These are phyloP conservation scores for Ochromonas danica DNA, from an alignment of 108 stramenopile genomes.

Conservation along the genomic window DNA sequence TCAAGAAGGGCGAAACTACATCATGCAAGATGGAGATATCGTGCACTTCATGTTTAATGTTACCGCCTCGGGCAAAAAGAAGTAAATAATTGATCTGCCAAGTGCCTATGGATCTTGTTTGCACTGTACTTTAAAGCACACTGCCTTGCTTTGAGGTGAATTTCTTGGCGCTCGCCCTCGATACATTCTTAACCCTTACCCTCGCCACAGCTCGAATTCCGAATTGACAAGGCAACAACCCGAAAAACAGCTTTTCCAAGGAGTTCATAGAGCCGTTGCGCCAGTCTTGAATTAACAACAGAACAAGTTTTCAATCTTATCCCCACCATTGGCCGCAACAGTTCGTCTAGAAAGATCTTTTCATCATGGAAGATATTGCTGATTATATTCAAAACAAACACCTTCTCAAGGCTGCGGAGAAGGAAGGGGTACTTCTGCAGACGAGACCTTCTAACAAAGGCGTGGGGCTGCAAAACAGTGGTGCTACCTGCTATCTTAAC, in stretches of 20 bases:
- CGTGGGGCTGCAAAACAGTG: not conserved
- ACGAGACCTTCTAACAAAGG: not conserved
- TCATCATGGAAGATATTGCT: not conserved
- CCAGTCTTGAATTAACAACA: too few relatives aligned
- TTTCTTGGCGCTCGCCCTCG: too few relatives aligned
- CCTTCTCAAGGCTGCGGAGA: not conserved
- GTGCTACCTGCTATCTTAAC: not conserved
- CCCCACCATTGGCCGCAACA: not conserved
- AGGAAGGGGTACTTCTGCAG: not conserved
- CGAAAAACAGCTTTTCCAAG: too few relatives aligned
- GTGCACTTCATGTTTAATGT: constrained; percentile 66
- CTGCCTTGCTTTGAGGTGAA: too few relatives aligned
- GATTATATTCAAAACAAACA: not conserved
- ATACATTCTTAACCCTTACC: too few relatives aligned
- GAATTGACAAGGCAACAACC: not conserved
- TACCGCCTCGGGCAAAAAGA: constrained; percentile 38
- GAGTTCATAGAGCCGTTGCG: too few relatives aligned
- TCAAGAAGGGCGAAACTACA: constrained; percentile 94
- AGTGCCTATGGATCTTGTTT: too few relatives aligned
- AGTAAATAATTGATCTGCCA: constrained; percentile 24
- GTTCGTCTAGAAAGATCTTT: too few relatives aligned
- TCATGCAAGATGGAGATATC: constrained; percentile 73
- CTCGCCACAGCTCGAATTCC: too few relatives aligned
- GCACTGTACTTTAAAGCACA: too few relatives aligned
- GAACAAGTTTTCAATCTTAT: not conserved